Base-by-base conservation (phyloP, 176 grass and related monocot species). In the Carex pumila region DNA sequence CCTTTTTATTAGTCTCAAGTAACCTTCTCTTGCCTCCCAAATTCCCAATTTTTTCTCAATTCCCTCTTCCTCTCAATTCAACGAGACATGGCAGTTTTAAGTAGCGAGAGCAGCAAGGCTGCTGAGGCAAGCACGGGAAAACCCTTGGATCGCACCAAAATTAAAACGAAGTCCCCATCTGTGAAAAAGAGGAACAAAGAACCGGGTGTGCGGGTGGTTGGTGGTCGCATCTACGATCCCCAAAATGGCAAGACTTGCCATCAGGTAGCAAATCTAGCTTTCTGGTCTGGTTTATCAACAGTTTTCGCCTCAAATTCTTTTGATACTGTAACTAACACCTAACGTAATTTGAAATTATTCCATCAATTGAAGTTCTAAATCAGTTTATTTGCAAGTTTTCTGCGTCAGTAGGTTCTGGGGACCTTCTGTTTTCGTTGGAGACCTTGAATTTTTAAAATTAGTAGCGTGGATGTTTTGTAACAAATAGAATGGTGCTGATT, bases 161-260 rank as follows among this genome's bases (percentile, higher is more conserved):
- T 50, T 15, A 3, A 19, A 30, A 53, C 17, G 81, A 65, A 61
- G n/a, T 13, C 74, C 2, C 64, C 82, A 6, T 47, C 78, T 34
- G 34, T 55, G 7, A 36, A 61, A 19, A 92, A 97, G 81, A 87
- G 88, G 79, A 92, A 73, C 58, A 65, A 80, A 58, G 70, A 64
- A n/a, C 89, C 88, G 10, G 89, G 86, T 32, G 80, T 92, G 34
- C 89, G 92, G 55, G 54, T 91, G 19, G 63, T 91, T 69, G 87
- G 90, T 4, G 22, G 58, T 55, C 92, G 92, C 74, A 94, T 91
- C 82, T 91, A 92, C 72, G 91, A 98, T 43, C 84, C 93, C 31
- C 64, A 92, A 86, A 87, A 95, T 17, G 88, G 93, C 69, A 95
- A 93, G 83, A 89, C 93, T 60, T 99, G 96, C 88, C 93, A 99